Evolutionary conservation across 352 stramenopile genomes (phyloP).

Genomic region (Aphanomyces cochlioides): DNA sequence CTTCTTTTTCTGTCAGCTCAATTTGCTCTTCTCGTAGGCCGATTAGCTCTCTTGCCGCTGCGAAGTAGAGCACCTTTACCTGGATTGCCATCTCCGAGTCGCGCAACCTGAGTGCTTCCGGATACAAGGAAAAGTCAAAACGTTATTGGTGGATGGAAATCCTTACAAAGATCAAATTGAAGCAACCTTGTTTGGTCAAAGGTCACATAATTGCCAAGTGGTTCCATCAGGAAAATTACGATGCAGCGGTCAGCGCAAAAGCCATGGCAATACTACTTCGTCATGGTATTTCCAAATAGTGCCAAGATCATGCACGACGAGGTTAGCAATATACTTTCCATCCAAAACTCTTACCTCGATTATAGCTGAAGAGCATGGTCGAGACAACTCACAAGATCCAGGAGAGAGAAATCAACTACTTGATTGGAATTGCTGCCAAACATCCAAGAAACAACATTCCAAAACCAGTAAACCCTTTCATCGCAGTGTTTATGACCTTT

Average conservation of each 20-base stretch:
- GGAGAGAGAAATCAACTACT: constrained; percentile 48
- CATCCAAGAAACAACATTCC: constrained; percentile 31
- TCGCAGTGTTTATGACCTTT: constrained; percentile 32
- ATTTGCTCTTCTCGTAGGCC: constrained; percentile 66
- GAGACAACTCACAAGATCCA: constrained; percentile 48
- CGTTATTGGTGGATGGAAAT: neutral
- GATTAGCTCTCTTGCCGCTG: constrained; percentile 63
- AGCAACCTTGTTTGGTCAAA: constrained; percentile 8
- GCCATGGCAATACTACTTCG: constrained; percentile 71
- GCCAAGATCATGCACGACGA: constrained; percentile 43
- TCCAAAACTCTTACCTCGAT: constrained; percentile 9
- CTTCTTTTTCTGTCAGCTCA: constrained; percentile 25
- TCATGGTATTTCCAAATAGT: constrained; percentile 48
- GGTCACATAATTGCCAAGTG: neutral
- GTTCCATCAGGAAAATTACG: neutral
- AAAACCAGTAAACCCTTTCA: constrained; percentile 32
- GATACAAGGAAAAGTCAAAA: neutral
- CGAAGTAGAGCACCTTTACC: constrained; percentile 81
- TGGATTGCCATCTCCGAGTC: neutral
- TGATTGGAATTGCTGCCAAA: constrained; percentile 41
- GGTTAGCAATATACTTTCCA: constrained; percentile 32
- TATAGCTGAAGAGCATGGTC: constrained; percentile 47
- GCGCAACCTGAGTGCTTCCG: neutral
- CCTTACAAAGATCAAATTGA: neutral
- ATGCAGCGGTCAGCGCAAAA: constrained; percentile 35